A percentile compares a stretch with the other conserved stretches of the same genome.
phyloP scores from a whole-genome alignment of 2,329 filamentous ascomycete species.

The Sporothrix pallida region DNA sequence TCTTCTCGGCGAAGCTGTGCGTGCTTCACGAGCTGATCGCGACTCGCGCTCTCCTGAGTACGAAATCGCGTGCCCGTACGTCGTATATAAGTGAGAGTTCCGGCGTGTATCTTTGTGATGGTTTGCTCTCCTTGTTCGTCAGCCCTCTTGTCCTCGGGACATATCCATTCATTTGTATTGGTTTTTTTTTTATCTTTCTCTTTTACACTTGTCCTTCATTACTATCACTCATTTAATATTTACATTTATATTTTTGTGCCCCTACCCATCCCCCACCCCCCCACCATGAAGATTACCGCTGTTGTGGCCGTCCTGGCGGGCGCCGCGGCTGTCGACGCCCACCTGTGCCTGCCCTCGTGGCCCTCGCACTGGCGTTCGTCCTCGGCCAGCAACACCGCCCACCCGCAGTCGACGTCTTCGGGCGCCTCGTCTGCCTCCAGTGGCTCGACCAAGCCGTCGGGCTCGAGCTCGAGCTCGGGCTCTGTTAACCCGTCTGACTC shows the following conservation, averaged over 20 bases:
- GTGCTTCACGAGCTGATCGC: neutral
- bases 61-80: neutral
- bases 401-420: neutral
- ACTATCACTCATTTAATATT: neutral
- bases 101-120: neutral
- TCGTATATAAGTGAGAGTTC: neutral
- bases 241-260: neutral
- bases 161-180: neutral
- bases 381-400: neutral
- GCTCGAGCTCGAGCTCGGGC: too few species aligned
- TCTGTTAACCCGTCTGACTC: neutral
- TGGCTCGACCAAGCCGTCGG: too few species aligned
- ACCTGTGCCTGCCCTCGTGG: neutral
- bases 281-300: neutral
- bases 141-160: neutral
- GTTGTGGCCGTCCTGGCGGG: neutral
- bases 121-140: neutral
- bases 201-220: too few species aligned
- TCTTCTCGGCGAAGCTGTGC: neutral
- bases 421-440: neutral
- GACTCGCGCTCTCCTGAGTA: neutral
- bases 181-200: neutral
- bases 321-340: neutral
- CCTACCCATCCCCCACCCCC: neutral
- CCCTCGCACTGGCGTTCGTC: neutral